Percentiles rank a stretch among this genome's conserved stretches.
Evolutionary conservation across 2,329 filamentous ascomycete genomes (phyloP).

Genomic region (Teratosphaeria epicoccoides): DNA sequence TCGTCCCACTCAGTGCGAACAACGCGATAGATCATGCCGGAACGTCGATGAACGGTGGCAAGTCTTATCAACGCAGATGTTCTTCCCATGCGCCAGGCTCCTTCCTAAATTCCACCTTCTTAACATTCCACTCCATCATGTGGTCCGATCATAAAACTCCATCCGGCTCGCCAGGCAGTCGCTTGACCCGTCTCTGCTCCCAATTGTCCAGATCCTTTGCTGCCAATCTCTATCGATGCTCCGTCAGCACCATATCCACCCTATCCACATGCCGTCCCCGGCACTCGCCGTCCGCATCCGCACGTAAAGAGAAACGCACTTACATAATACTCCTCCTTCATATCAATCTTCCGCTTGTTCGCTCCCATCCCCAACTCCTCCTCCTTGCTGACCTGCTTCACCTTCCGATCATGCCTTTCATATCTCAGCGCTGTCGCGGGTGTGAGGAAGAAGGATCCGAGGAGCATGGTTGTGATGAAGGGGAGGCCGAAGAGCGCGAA

Average conservation of each 20-base stretch:
- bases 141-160: slow-evolving; percentile 54
- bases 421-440: slow-evolving; percentile 90
- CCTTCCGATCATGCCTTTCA: slow-evolving; percentile 83
- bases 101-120: background rate
- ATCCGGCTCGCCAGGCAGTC: slow-evolving; percentile 81
- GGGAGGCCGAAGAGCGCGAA: slow-evolving; percentile 91
- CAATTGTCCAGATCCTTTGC: slow-evolving; percentile 89
- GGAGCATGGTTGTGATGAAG: slow-evolving; percentile 81
- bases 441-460: slow-evolving; percentile 86
- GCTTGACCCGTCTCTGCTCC: slow-evolving; percentile 91
- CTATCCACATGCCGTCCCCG: background rate
- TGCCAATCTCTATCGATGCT: slow-evolving; percentile 52
- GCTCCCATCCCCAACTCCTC: slow-evolving; percentile 76
- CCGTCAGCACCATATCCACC: slow-evolving; percentile 6
- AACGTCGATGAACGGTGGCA: background rate
- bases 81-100: background rate
- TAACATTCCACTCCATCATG: background rate
- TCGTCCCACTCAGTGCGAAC: background rate
- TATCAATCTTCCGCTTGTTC: slow-evolving; percentile 59
- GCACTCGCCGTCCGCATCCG: too few relatives aligned
- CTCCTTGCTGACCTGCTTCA: slow-evolving; percentile 72
- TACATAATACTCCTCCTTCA: slow-evolving; percentile 81
- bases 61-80: background rate
- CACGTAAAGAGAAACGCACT: slow-evolving; percentile 28
- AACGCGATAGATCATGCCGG: background rate